phyloP scores from a whole-genome alignment of 2,329 filamentous ascomycete species.

The Pyrenophora teres region DNA sequence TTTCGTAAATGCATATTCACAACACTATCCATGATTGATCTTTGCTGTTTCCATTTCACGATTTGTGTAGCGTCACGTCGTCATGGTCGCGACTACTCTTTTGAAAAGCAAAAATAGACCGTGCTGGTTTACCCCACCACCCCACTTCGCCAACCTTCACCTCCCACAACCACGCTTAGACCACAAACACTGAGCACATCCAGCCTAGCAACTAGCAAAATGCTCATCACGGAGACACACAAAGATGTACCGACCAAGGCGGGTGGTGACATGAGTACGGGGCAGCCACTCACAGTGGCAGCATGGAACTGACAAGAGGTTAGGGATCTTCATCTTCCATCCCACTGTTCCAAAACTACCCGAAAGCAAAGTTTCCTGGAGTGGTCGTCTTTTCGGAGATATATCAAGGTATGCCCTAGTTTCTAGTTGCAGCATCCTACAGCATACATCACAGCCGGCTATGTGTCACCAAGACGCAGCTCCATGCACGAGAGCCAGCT shows the following conservation, averaged over 20 bases:
- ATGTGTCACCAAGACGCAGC: too few relatives aligned
- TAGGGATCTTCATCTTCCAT: conserved; percentile 89
- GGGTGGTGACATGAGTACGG: conserved; percentile 63
- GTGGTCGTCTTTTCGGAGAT: conserved; percentile 92
- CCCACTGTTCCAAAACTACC: conserved; percentile 80
- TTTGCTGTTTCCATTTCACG: not conserved
- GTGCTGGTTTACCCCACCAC: conserved; percentile 22
- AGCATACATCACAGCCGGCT: too few relatives aligned
- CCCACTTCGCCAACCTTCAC: conserved; percentile 12
- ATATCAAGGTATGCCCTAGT: conserved; percentile 74
- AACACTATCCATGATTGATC: too few relatives aligned
- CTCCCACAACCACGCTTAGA: conserved; percentile 2
- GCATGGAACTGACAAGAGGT: conserved; percentile 5
- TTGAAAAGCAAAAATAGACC: conserved; percentile 10
- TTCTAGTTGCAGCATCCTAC: not conserved
- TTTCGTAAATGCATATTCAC: too few relatives aligned
- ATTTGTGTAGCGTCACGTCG: not conserved
- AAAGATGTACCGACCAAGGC: conserved; percentile 64
- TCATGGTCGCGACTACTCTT: not conserved
- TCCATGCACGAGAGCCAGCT: too few relatives aligned
- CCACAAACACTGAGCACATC: conserved; percentile 3
- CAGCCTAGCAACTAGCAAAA: conserved; percentile 32
- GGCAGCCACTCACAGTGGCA: not conserved
- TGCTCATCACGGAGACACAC: conserved; percentile 65
- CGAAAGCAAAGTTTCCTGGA: conserved; percentile 85